These are phyloP conservation scores for Neofusicoccum umdonicola DNA, from an alignment of 2,329 filamentous ascomycete genomes.

Conservation along the genomic window DNA sequence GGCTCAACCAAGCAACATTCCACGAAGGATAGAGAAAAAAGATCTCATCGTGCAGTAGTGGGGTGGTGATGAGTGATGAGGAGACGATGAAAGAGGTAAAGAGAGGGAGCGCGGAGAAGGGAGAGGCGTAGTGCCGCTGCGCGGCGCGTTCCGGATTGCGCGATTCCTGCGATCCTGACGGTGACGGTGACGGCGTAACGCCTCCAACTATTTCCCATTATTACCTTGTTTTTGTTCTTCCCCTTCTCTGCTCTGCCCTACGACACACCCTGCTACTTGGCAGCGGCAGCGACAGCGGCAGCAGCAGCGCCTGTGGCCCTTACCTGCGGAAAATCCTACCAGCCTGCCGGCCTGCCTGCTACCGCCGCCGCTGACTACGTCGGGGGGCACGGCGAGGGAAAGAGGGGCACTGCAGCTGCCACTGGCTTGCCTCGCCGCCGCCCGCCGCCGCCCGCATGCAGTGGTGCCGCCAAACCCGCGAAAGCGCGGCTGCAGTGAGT, in stretches of 20 bases:
- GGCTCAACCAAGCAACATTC: no score
- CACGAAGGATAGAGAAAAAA: background rate
- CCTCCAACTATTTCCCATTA: no score
- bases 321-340: background rate
- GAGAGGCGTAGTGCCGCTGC: background rate
- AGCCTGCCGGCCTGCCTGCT: background rate
- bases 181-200: background rate
- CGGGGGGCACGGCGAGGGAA: background rate
- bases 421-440: background rate
- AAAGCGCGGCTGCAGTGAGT: background rate
- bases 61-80: background rate
- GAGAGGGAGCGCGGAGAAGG: background rate
- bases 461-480: background rate
- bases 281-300: no score
- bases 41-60: background rate
- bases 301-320: background rate
- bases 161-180: background rate
- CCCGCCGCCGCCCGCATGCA: background rate
- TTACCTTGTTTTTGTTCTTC: background rate
- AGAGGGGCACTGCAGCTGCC: slow-evolving; percentile 8
- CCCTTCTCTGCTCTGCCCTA: background rate
- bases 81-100: background rate
- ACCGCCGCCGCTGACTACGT: slow-evolving; percentile 1
- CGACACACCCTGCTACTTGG: no score
- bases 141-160: slow-evolving; percentile 9